Percentiles rank a stretch among this genome's conserved stretches.
Evolutionary conservation across 176 grass and related monocot species (phyloP).

Genomic region (Oryza officinalis): DNA sequence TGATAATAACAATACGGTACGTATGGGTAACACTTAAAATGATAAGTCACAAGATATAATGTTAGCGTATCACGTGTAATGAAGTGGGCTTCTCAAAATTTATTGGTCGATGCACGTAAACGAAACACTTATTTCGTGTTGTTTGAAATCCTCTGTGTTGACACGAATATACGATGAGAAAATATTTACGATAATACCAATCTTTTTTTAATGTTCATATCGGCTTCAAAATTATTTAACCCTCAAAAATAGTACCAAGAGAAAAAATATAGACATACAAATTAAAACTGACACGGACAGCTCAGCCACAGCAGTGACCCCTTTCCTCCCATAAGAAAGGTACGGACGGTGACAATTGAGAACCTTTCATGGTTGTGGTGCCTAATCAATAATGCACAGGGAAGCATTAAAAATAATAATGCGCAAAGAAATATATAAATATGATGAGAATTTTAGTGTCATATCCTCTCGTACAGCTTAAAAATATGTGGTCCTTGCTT

Average conservation of each 20-base stretch:
- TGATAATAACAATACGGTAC: rapidly evolving
- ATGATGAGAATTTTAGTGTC: rapidly evolving
- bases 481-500: not conserved
- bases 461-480: not conserved
- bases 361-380: not conserved
- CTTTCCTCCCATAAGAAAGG: rapidly evolving
- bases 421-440: not conserved
- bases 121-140: not conserved
- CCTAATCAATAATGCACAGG: not conserved
- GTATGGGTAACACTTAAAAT: rapidly evolving
- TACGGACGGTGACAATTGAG: not conserved
- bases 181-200: not conserved
- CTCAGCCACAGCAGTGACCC: rapidly evolving
- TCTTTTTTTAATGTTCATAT: rapidly evolving
- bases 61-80: rapidly evolving
- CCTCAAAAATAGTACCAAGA: not conserved
- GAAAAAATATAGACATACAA: not conserved
- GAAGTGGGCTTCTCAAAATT: rapidly evolving
- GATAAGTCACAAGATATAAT: not conserved
- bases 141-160: rapidly evolving
- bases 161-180: rapidly evolving
- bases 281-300: no score
- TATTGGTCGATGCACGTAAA: no score
- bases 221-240: rapidly evolving
- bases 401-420: not conserved